Evolutionary conservation across 2,329 filamentous ascomycete species (phyloP).

Genomic region (Alternaria sp.): DNA sequence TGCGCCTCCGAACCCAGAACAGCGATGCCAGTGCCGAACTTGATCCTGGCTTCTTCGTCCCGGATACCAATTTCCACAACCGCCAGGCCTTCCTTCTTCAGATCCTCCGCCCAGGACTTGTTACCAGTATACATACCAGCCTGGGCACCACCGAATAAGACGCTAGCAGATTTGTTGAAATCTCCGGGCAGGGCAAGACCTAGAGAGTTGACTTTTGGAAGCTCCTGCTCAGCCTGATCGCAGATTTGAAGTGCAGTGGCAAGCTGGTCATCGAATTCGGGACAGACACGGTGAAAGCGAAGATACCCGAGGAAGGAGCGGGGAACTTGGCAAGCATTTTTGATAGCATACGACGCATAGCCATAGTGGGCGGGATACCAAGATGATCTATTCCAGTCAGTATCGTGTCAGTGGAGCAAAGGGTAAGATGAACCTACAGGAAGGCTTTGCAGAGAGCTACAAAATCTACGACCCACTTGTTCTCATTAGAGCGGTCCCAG

Average conservation of each 20-base stretch:
- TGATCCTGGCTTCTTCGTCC: conserved; percentile 57
- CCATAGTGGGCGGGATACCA: conserved; percentile 65
- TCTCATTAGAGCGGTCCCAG: conserved; percentile 57
- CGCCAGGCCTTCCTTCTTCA: conserved; percentile 27
- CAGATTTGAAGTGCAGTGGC: conserved; percentile 72
- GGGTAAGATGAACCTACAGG: conserved; percentile 63
- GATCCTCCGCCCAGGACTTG: conserved; percentile 53
- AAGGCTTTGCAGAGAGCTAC: conserved; percentile 79
- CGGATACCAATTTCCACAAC: conserved; percentile 52
- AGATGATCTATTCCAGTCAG: conserved; percentile 60
- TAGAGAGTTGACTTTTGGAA: conserved; percentile 67
- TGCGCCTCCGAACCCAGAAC: conserved; percentile 55
- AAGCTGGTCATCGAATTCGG: conserved; percentile 77
- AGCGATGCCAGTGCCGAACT: conserved; percentile 61
- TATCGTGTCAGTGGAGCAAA: neutral
- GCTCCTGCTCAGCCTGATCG: conserved; percentile 70
- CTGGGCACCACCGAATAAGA: conserved; percentile 69
- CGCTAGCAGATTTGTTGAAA: conserved; percentile 81
- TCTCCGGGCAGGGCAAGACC: conserved; percentile 70
- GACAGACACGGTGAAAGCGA: conserved; percentile 83
- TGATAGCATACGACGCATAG: conserved; percentile 59
- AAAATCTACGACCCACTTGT: conserved; percentile 84
- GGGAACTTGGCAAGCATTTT: conserved; percentile 72
- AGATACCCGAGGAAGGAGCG: conserved; percentile 91
- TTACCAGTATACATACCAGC: conserved; percentile 54